Percentiles rank a stretch among this genome's conserved stretches.
These are phyloP conservation scores for Tuber umbilicatum DNA, from an alignment of 495 filamentous ascomycete genomes.

Conservation along the genomic window DNA sequence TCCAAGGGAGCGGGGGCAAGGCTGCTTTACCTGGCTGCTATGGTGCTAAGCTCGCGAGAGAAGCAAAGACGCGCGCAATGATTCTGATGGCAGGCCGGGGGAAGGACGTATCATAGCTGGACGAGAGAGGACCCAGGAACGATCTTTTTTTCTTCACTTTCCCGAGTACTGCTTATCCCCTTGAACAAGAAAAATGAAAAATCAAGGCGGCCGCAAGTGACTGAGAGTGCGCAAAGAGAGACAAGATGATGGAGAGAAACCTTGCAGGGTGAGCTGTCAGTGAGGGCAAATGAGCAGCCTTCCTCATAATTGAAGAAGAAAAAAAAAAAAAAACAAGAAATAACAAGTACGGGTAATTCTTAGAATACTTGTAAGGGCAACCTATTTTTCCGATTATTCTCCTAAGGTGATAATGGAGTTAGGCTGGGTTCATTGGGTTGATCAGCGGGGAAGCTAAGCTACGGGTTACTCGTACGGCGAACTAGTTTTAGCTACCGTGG, in stretches of 20 bases:
- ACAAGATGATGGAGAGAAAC: slow-evolving; percentile 1
- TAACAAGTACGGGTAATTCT: not conserved
- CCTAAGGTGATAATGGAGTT: not conserved
- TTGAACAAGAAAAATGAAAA: slow-evolving; percentile 2
- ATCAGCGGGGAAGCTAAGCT: slow-evolving; percentile 1
- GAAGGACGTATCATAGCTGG: not conserved
- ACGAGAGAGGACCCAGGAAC: not conserved
- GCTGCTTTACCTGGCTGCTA: not conserved
- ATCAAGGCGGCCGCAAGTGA: slow-evolving; percentile 4
- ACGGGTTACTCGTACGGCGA: not conserved
- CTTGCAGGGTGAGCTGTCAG: not conserved
- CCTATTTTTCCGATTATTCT: slow-evolving; percentile 4
- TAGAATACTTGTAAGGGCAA: not conserved
- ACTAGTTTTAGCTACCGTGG: not conserved
- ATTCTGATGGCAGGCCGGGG: not conserved
- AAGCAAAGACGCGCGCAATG: slow-evolving; percentile 1
- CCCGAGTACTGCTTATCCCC: not conserved
- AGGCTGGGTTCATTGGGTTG: not conserved
- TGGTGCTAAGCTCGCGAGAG: not conserved
- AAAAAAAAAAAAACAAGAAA: not conserved
- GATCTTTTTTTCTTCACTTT: not conserved
- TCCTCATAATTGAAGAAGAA: not conserved
- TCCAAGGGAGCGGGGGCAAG: slow-evolving; percentile 2
- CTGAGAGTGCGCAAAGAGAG: not conserved
- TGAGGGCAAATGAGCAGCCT: slow-evolving; percentile 2